Evolutionary conservation across 805 yeast genomes (phyloP).

Genomic region (Sugiyamaella chiloensis): DNA sequence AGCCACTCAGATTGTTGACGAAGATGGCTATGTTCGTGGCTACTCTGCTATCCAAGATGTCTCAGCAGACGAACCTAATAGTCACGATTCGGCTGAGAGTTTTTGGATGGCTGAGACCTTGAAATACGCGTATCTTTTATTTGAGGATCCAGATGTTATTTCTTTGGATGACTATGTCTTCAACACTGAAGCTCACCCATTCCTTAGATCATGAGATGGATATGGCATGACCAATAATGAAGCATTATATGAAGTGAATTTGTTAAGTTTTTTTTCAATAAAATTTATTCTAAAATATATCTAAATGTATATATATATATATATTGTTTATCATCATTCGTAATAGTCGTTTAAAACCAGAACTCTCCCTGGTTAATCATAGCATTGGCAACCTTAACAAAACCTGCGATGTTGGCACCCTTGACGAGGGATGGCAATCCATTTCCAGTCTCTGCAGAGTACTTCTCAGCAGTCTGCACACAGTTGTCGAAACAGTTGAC

Average conservation of each 20-base stretch:
- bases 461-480: conserved; percentile 78
- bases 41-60: conserved; percentile 43
- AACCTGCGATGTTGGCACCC: conserved; percentile 99
- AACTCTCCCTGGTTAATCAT: conserved; percentile 96
- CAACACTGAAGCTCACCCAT: conserved; percentile 64
- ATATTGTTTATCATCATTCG: background rate
- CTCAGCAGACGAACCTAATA: conserved; percentile 53
- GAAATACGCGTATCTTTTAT: conserved; percentile 75
- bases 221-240: too few species aligned
- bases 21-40: conserved; percentile 35
- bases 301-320: background rate
- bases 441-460: conserved; percentile 64
- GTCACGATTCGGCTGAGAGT: conserved; percentile 49
- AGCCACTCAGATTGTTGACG: conserved; percentile 22
- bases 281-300: background rate
- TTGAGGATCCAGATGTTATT: conserved; percentile 44
- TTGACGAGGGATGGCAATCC: conserved; percentile 90
- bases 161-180: conserved; percentile 53
- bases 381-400: conserved; percentile 97
- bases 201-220: conserved; percentile 28
- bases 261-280: background rate
- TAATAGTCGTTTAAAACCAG: conserved; percentile 25
- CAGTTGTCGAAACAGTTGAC: conserved; percentile 89
- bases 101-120: conserved; percentile 94
- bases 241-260: too few species aligned